Base-by-base conservation (phyloP, 1,284 basidiomycete genomes). In the Puccinia novopanici region DNA sequence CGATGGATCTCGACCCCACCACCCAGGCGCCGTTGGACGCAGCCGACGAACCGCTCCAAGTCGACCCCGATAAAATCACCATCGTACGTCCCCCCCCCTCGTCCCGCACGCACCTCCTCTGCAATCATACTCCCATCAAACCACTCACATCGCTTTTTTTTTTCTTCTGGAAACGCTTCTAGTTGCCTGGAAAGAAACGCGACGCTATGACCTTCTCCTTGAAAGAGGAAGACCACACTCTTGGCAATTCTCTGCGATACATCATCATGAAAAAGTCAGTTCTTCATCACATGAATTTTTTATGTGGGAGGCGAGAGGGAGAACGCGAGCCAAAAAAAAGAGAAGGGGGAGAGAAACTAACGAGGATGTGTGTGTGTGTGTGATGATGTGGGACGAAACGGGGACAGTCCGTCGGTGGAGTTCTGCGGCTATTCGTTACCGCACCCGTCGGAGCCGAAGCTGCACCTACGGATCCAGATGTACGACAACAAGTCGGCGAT, bases 211-310 rank as follows among this genome's bases (percentile, higher is more conserved):
- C 85, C 2, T 86, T 86, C 81, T 86, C 84, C 77, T 82, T 86
- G 52, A 83, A 83, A 77, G 85, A 84, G 42, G 85, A 86, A 78
- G 85, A 86, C 52, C 85, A 86, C 81, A 86, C 85, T 0, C 79
- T 86, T 17, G 85, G 85, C 81, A 86, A 86, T 82, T 84, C 84
- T 22, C 80, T 86, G 45, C 84, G 85, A 55, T 86, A 85, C 82
- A 86, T 86, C 81, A 82, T 86, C 67, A 86, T 86, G 85, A 86
- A 86, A 80, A 85, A 86, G 85, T 86, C 82, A 84, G 45, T 73
- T 27, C 34, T 4, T 34, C 34, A 34, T 34, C 34, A 34, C 34
- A 2, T 34, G 34, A 4, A 4, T 34, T 34, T 34, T 34, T 34
- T 34, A 2, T 34, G 34, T 34, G 52, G 30, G 12, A 61, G 15